phyloP scores from a whole-genome alignment of 2,329 filamentous ascomycete species.

The Nemania sp. region DNA sequence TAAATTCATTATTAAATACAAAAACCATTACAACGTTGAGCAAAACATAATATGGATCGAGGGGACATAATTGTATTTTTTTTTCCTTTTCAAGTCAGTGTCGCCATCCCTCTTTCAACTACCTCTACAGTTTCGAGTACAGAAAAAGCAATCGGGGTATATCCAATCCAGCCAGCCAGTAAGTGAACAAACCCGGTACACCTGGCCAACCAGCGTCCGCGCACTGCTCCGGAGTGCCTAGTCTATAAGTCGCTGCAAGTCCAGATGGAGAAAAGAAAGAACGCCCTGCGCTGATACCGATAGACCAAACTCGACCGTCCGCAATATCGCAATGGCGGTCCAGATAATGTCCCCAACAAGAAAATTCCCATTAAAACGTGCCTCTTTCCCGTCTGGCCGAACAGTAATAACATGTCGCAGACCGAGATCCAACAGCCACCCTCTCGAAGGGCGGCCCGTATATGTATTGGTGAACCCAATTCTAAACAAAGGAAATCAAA shows the following conservation, averaged over 20 bases:
- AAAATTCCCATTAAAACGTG: slow-evolving; percentile 19
- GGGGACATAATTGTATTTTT: neutral
- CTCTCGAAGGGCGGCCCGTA: neutral
- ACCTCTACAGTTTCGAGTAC: slow-evolving; percentile 21
- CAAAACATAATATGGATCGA: neutral
- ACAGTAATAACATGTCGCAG: neutral
- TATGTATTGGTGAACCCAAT: neutral
- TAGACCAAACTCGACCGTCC: slow-evolving; percentile 8
- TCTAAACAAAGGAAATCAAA: slow-evolving; percentile 24
- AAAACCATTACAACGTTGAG: too few relatives aligned
- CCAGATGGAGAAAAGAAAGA: slow-evolving; percentile 15
- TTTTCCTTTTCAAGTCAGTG: neutral
- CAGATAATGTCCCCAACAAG: too few relatives aligned
- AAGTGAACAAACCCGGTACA: slow-evolving; percentile 19
- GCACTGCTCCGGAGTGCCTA: slow-evolving; percentile 10
- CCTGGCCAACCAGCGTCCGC: slow-evolving; percentile 14
- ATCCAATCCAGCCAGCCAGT: slow-evolving; percentile 30
- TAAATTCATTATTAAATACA: too few relatives aligned
- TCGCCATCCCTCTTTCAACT: slow-evolving; percentile 3
- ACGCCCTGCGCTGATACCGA: slow-evolving; percentile 25
- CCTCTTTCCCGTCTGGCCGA: neutral
- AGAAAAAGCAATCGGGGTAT: slow-evolving; percentile 27
- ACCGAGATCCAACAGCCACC: neutral
- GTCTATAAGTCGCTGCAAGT: slow-evolving; percentile 25
- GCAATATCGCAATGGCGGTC: too few relatives aligned